Evolutionary conservation across 148 eudicot genomes (phyloP).

Genomic region (Nyssa sinensis): DNA sequence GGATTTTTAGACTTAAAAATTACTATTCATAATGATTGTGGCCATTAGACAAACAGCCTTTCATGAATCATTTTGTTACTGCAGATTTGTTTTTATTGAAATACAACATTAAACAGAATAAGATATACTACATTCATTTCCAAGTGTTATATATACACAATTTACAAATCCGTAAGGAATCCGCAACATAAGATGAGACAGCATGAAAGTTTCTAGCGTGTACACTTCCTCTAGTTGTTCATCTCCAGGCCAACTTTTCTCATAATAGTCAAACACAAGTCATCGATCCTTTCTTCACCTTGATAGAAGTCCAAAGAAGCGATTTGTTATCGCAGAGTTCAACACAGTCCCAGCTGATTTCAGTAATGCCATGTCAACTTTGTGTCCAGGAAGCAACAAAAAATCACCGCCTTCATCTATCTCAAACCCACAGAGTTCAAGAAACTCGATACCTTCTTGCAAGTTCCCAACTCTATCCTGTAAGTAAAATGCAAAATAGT

Average conservation of each 20-base stretch:
- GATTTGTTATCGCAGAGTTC: slow-evolving; percentile 62
- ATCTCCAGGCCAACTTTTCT: background rate
- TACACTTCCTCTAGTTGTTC: background rate
- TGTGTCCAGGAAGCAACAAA: slow-evolving; percentile 55
- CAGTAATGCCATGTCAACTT: slow-evolving; percentile 45
- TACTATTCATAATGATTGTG: too few relatives aligned
- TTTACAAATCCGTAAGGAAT: too few relatives aligned
- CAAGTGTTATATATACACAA: too few relatives aligned
- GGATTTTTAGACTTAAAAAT: too few relatives aligned
- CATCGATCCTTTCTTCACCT: slow-evolving; percentile 8
- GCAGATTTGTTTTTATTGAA: too few relatives aligned
- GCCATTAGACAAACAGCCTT: too few relatives aligned
- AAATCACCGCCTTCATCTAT: slow-evolving; percentile 44
- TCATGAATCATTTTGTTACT: too few relatives aligned
- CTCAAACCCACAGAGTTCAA: slow-evolving; percentile 88
- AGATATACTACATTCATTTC: too few relatives aligned
- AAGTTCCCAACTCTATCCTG: slow-evolving; percentile 74
- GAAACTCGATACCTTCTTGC: slow-evolving; percentile 58
- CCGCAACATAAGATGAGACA: background rate
- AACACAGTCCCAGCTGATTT: slow-evolving; percentile 47
- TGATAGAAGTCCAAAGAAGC: slow-evolving; percentile 79
- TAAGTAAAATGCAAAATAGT: slow-evolving; percentile 6
- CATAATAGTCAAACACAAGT: background rate
- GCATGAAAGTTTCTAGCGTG: background rate
- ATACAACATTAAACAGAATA: too few relatives aligned